These are phyloP conservation scores for Lasiodiplodia citricola DNA, from an alignment of 2,329 filamentous ascomycete genomes.

Conservation along the genomic window DNA sequence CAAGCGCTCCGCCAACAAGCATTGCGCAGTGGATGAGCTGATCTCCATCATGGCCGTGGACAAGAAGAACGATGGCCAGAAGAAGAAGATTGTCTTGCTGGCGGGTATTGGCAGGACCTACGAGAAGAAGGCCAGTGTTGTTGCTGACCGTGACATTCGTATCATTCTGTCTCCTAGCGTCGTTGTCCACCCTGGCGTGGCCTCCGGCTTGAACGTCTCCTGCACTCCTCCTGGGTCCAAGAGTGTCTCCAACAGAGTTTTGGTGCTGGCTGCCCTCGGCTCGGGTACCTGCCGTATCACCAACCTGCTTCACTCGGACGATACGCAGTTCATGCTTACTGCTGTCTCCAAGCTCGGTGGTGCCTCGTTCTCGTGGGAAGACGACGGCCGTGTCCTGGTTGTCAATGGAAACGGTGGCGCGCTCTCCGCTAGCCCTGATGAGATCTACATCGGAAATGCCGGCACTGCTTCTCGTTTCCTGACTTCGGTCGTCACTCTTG, in stretches of 20 bases:
- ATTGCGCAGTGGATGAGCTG: constrained; percentile 83
- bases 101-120: constrained; percentile 87
- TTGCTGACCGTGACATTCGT: constrained; percentile 83
- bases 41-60: constrained; percentile 95
- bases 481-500: constrained; percentile 87
- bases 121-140: constrained; percentile 85
- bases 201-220: constrained; percentile 67
- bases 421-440: constrained; percentile 74
- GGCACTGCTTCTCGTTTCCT: constrained; percentile 95
- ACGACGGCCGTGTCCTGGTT: constrained; percentile 87
- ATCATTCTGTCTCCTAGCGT: constrained; percentile 82
- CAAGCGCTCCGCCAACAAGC: constrained; percentile 82
- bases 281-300: constrained; percentile 84
- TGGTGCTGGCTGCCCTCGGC: constrained; percentile 91
- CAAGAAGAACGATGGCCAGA: constrained; percentile 95
- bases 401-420: constrained; percentile 90
- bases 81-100: constrained; percentile 94
- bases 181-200: constrained; percentile 73
- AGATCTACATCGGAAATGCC: constrained; percentile 93
- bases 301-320: constrained; percentile 94
- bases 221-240: constrained; percentile 95
- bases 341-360: constrained; percentile 85
- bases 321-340: constrained; percentile 95
- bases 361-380: constrained; percentile 90
- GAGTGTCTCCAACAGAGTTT: constrained; percentile 93